Evolutionary conservation across 2,329 filamentous ascomycete species (phyloP).

Genomic region (Aureobasidium sp.): DNA sequence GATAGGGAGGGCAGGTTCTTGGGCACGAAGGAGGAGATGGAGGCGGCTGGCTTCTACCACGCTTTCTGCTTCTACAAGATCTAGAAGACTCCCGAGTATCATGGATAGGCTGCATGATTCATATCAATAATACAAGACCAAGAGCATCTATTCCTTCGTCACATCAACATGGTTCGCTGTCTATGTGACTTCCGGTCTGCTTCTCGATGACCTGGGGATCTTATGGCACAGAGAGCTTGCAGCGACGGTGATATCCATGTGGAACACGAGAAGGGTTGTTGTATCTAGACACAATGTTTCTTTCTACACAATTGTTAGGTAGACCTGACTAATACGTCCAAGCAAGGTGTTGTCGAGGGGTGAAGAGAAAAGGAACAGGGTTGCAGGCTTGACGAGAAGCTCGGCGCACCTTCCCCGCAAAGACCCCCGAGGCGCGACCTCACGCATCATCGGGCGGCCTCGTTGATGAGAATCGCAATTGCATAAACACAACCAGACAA

Average conservation of each 20-base stretch:
- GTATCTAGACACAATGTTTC: too few species aligned
- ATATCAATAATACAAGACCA: not conserved
- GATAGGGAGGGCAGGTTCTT: constrained; percentile 58
- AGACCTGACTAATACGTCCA: too few species aligned
- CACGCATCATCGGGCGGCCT: not conserved
- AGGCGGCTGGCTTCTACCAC: constrained; percentile 82
- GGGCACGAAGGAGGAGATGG: constrained; percentile 80
- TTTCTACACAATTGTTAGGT: too few species aligned
- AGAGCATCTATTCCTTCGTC: too few species aligned
- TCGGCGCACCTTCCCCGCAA: constrained; percentile 8
- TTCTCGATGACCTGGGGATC: too few species aligned
- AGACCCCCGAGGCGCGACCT: not conserved
- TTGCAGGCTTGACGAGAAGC: not conserved
- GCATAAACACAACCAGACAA: not conserved
- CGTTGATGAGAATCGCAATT: not conserved
- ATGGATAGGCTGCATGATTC: not conserved
- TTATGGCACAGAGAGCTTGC: too few species aligned
- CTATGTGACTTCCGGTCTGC: too few species aligned
- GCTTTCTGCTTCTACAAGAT: constrained; percentile 98
- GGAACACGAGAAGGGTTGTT: too few species aligned
- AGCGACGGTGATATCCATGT: too few species aligned
- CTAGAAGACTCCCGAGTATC: constrained; percentile 29
- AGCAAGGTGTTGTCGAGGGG: too few species aligned
- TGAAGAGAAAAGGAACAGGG: not conserved
- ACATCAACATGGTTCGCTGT: too few species aligned